Evolutionary conservation across 768 basidiomycete genomes (phyloP).

Genomic region (Calocybe cyanea): DNA sequence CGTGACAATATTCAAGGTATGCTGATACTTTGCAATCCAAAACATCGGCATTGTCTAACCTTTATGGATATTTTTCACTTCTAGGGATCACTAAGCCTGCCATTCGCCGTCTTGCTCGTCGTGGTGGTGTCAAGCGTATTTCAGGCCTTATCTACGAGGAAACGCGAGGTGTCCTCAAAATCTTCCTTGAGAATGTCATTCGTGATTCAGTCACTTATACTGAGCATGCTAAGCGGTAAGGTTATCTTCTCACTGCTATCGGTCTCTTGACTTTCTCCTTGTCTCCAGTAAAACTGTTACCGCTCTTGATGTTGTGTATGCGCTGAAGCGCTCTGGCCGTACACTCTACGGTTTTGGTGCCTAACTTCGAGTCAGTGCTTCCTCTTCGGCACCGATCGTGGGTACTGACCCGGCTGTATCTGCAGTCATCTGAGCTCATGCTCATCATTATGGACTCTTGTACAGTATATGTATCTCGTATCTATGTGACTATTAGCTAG

Average conservation of each 20-base stretch:
- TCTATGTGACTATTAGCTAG: not conserved
- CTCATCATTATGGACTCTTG: not conserved
- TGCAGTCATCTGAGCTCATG: not conserved
- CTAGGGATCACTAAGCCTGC: constrained; percentile 75
- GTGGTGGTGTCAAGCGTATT: constrained; percentile 92
- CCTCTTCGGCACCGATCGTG: not conserved
- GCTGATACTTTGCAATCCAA: constrained; percentile 7
- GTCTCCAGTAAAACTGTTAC: constrained; percentile 61
- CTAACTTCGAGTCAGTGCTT: constrained; percentile 21
- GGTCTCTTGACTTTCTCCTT: not conserved
- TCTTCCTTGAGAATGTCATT: constrained; percentile 85
- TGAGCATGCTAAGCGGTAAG: constrained; percentile 77
- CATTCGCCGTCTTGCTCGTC: constrained; percentile 84
- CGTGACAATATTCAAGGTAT: constrained; percentile 68
- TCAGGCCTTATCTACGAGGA: constrained; percentile 87
- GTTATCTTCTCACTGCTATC: not conserved
- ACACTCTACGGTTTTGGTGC: constrained; percentile 82
- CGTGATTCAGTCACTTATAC: constrained; percentile 93
- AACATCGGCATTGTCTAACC: not conserved
- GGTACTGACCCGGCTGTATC: not conserved
- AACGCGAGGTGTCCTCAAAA: constrained; percentile 88
- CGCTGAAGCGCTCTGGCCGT: constrained; percentile 67
- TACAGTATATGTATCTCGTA: not conserved
- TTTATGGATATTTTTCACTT: constrained; percentile 1
- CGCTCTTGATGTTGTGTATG: constrained; percentile 81